These are phyloP conservation scores for Daldinia concentrica DNA, from an alignment of 495 filamentous ascomycete genomes.

Conservation along the genomic window DNA sequence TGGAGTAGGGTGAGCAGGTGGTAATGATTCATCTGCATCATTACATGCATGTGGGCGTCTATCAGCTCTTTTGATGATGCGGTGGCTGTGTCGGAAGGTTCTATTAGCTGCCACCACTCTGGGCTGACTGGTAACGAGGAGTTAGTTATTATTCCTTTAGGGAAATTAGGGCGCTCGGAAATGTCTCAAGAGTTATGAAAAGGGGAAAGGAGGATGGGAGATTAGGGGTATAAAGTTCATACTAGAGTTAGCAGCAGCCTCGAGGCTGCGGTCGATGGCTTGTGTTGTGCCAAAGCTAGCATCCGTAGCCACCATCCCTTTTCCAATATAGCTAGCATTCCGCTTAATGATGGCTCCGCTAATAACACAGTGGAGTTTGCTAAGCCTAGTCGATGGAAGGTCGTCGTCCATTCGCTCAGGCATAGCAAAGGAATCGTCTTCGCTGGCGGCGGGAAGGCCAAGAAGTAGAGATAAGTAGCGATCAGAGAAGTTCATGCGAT, in stretches of 20 bases:
- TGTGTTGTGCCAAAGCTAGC: slow-evolving; percentile 49
- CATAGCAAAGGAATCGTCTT: slow-evolving; percentile 47
- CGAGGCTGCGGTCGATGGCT: slow-evolving; percentile 57
- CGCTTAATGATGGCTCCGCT: slow-evolving; percentile 54
- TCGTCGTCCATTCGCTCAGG: slow-evolving; percentile 43
- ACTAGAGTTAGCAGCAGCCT: slow-evolving; percentile 47
- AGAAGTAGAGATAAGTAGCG: slow-evolving; percentile 52
- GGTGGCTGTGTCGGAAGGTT: slow-evolving; percentile 26
- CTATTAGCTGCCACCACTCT: slow-evolving; percentile 52
- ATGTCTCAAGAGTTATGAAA: not conserved
- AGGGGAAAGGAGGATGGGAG: not conserved
- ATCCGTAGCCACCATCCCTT: slow-evolving; percentile 14
- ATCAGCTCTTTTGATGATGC: slow-evolving; percentile 21
- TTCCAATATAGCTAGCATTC: slow-evolving; percentile 35
- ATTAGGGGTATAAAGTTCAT: not conserved
- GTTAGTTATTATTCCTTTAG: not conserved
- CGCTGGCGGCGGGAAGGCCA: slow-evolving; percentile 51
- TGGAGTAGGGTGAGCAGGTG: slow-evolving; percentile 56
- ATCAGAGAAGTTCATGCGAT: slow-evolving; percentile 47
- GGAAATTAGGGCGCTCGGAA: not conserved
- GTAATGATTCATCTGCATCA: slow-evolving; percentile 59
- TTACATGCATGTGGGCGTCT: slow-evolving; percentile 44
- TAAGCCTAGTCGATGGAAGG: slow-evolving; percentile 47
- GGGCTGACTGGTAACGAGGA: slow-evolving; percentile 31
- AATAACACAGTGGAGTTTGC: slow-evolving; percentile 49